These are phyloP conservation scores for Lasiodiplodia hormozganensis DNA, from an alignment of 2,329 filamentous ascomycete species.

Conservation along the genomic window DNA sequence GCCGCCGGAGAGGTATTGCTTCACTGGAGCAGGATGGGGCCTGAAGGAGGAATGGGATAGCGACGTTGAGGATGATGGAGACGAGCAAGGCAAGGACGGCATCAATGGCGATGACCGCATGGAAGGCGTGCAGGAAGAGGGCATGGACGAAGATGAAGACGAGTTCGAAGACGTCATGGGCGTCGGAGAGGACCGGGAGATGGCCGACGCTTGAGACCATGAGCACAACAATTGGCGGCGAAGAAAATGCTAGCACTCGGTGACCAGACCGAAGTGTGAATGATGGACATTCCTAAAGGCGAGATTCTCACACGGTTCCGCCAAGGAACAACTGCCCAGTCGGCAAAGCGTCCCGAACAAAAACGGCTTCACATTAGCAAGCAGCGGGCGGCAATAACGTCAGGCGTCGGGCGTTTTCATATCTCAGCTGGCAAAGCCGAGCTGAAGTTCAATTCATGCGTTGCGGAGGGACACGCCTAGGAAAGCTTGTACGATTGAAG, in stretches of 20 bases:
- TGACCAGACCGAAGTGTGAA: not conserved
- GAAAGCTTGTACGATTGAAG: not conserved
- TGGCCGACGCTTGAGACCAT: slow-evolving; percentile 41
- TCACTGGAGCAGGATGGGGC: slow-evolving; percentile 63
- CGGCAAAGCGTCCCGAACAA: not conserved
- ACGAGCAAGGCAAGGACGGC: slow-evolving; percentile 51
- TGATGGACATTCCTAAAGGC: not conserved
- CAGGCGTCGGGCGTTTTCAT: slow-evolving; percentile 22
- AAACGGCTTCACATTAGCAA: slow-evolving; percentile 1
- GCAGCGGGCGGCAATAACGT: not conserved
- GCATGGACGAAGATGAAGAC: slow-evolving; percentile 48
- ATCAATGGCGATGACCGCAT: slow-evolving; percentile 35
- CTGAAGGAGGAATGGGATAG: slow-evolving; percentile 66
- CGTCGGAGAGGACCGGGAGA: slow-evolving; percentile 38
- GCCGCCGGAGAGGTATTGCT: slow-evolving; percentile 68
- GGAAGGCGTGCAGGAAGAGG: slow-evolving; percentile 41
- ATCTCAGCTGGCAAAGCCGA: slow-evolving; percentile 12
- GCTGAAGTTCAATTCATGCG: not conserved
- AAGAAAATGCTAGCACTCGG: not conserved
- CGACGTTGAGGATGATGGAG: slow-evolving; percentile 55
- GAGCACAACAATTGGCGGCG: not conserved
- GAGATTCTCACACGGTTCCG: not conserved
- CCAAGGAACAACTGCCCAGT: not conserved
- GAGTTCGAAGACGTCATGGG: slow-evolving; percentile 53
- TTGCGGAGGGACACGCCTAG: not conserved